These are phyloP conservation scores for Aspergillus fumigatiaffinis DNA, from an alignment of 2,329 filamentous ascomycete species.

Conservation along the genomic window DNA sequence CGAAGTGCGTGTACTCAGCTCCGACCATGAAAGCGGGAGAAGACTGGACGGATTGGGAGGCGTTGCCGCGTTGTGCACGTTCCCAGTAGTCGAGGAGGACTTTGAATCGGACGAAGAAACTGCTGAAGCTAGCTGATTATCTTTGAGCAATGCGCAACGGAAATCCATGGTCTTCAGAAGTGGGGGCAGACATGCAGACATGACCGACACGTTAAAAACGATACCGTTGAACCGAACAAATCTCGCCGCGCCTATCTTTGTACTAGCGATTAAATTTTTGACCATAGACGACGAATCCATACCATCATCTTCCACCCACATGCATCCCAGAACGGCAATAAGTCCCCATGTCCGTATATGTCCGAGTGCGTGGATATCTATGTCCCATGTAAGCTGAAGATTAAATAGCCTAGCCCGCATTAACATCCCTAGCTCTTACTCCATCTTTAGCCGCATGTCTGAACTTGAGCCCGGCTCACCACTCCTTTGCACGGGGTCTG, in stretches of 20 bases:
- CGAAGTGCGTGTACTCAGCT: slow-evolving; percentile 83
- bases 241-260: not conserved
- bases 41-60: slow-evolving; percentile 78
- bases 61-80: slow-evolving; percentile 86
- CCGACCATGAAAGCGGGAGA: slow-evolving; percentile 89
- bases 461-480: not conserved
- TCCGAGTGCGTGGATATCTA: not conserved
- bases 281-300: not conserved
- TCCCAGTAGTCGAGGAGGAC: slow-evolving; percentile 77
- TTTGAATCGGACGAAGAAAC: slow-evolving; percentile 57
- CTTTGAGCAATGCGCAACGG: not conserved
- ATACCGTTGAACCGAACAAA: not conserved
- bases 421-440: not conserved
- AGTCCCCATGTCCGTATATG: not conserved
- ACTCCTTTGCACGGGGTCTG: not conserved
- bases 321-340: not conserved
- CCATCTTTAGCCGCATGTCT: not conserved
- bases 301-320: not conserved
- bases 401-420: not conserved
- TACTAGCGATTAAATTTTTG: not conserved
- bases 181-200: not conserved
- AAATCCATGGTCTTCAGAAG: not conserved
- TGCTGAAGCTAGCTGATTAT: not conserved
- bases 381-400: not conserved
- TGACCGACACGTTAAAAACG: not conserved